Base-by-base conservation (phyloP, 306 rosid species). In the Benincasa hispida region DNA sequence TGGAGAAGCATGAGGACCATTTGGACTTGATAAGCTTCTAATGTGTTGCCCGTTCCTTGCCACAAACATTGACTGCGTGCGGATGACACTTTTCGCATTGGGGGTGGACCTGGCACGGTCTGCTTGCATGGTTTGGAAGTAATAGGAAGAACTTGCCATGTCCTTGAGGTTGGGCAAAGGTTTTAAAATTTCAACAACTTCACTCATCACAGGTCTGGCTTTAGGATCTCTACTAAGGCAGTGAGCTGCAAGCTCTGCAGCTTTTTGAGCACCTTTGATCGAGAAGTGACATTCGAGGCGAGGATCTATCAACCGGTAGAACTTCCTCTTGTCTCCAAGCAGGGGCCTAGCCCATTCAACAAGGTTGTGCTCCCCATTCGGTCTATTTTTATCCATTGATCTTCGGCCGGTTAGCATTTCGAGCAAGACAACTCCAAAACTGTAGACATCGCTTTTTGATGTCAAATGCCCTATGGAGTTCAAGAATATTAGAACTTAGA, bases 281-380 rank as follows among this genome's bases (percentile, higher is more conserved):
- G 97, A 93, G 85, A 94, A 94, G 84, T 94, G 97, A 37, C 99
- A 97, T 83, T 94, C 99, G 1, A 94, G 93, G 27, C 97, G 93
- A 17, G 95, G 90, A 78, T 94, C 99, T 28, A 94, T 88, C 74
- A 94, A 78, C 80, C 86, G 88, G 86, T 66, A 88, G 85, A 91
- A 86, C 86, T 81, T 81, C 80, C 92, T 89, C 84, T 87, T 84
- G 83, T 94, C 95, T 53, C 88, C 90, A 12, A 94, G 89, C 34
- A 88, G 80, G 15, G 93, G 96, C 75, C 92, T 89, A 5, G 96
- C 90, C 99, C 99, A 94, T 78, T 89, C 90, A 53, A 94, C 96
- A 68, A 94, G 92, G 88, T 92, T 94, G 67, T 92, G 97, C 80
- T 94, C 99, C 34, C 97, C 97, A n/a, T 88, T 91, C 22, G 97